A percentile compares a stretch with the other conserved stretches of the same genome.
Evolutionary conservation across 2,329 filamentous ascomycete species (phyloP).

Genomic region (Calycina herbarum): DNA sequence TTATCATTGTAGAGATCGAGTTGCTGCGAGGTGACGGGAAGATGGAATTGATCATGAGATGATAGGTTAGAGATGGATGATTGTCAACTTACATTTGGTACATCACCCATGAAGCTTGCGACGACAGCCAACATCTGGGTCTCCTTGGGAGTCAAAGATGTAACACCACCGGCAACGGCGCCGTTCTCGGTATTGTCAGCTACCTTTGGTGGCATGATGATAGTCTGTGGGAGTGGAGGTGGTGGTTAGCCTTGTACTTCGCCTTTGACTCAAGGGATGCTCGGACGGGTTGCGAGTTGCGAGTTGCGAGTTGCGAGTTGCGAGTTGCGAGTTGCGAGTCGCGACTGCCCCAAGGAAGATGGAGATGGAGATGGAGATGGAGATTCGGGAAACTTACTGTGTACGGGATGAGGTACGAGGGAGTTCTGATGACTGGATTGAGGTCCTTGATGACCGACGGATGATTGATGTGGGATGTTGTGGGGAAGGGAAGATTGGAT

Average conservation of each 20-base stretch:
- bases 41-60: too few species aligned
- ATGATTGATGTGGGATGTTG: not conserved
- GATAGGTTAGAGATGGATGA: too few species aligned
- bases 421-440: not conserved
- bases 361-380: not conserved
- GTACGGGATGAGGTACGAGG: not conserved
- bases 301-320: too few species aligned
- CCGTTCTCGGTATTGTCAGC: not conserved
- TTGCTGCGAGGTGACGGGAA: too few species aligned
- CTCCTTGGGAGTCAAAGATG: slow-evolving; percentile 7
- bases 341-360: not conserved
- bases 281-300: not conserved
- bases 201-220: not conserved
- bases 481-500: not conserved
- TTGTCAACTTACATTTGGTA: slow-evolving; percentile 14
- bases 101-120: slow-evolving; percentile 14
- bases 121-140: slow-evolving; percentile 14
- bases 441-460: not conserved
- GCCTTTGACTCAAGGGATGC: not conserved
- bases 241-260: not conserved
- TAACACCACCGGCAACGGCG: not conserved
- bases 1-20: too few species aligned
- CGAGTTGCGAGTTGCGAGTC: too few species aligned
- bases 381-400: not conserved
- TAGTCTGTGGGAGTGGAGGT: not conserved